Evolutionary conservation across 2,329 filamentous ascomycete genomes (phyloP), one percentile per base, ranked within the genome.

Genomic region (Aplosporella prunicola): DNA sequence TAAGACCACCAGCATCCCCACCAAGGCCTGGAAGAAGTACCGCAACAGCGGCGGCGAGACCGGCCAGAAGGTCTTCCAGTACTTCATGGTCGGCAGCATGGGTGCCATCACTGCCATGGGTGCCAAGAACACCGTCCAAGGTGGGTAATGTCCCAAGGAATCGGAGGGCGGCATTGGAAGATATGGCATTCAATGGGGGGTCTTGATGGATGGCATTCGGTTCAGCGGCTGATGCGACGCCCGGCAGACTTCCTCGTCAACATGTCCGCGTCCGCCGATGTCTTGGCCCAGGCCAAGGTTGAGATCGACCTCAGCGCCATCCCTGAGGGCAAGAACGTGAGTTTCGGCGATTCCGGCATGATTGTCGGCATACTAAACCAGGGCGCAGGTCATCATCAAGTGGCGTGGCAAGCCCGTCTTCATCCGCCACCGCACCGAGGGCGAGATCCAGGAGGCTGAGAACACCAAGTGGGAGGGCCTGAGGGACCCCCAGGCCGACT

Each of bases 371-470:
- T 28, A 41, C 20, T 26, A 30, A 36, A 7, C 26, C 26, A 7
- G 23, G 9, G 32, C 18, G 34, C 56, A 88, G 82, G 81, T 98
- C 63, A 93, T 98, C 66, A 93, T 98, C 76, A 98, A 98, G 74
- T 98, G 91, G 91, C 84, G 91, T 74, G 91, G 91, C 65, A 98
- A 98, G 83, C 91, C 91, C 65, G 87, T 98, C 64, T 98, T 98
- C 75, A 87, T 98, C 78, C 88, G 91, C 66, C 91, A 98, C 81
- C 86, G 91, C 61, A 98, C 91, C 54, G 68, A 78, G 56, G 72
- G 75, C 57, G 91, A 98, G 72, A 96, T 98, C 70, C 78, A 87
- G 58, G 84, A 95, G 68, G 91, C 91, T 64, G 87, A 95, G 70
- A 76, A 80, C 61, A 77, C 85, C 64, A 82, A 93, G 63, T 74